Evolutionary conservation across 2,329 filamentous ascomycete species (phyloP).

Genomic region (Rachicladosporium sp.): DNA sequence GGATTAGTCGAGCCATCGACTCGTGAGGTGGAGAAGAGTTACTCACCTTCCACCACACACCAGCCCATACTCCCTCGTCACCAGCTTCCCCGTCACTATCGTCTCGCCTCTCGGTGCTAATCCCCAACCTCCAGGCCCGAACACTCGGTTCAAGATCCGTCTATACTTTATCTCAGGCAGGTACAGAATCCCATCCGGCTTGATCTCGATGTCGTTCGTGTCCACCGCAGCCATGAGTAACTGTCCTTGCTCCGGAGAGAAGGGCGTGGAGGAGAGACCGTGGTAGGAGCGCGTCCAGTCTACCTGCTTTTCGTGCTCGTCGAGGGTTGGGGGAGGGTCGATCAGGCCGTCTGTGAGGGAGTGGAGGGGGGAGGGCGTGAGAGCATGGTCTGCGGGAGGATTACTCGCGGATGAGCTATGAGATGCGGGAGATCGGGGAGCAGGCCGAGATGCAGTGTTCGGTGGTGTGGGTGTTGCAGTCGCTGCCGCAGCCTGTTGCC

Average conservation of each 20-base stretch:
- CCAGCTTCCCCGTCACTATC: conserved; percentile 65
- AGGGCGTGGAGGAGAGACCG: conserved; percentile 59
- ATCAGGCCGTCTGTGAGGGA: conserved; percentile 40
- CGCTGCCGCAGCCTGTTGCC: neutral
- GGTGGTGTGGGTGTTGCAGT: neutral
- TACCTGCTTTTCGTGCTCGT: conserved; percentile 41
- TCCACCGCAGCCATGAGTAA: conserved; percentile 57
- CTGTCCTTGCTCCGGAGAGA: conserved; percentile 55
- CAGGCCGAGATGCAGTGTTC: conserved; percentile 1
- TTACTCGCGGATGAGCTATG: conserved; percentile 1
- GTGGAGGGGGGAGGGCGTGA: conserved; percentile 18
- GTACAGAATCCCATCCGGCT: conserved; percentile 93
- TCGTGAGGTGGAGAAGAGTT: neutral
- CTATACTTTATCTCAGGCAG: conserved; percentile 97
- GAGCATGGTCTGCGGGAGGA: conserved; percentile 8
- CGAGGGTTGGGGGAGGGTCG: conserved; percentile 36
- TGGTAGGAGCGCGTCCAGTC: conserved; percentile 82
- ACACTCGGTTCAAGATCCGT: conserved; percentile 75
- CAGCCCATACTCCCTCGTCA: conserved; percentile 87
- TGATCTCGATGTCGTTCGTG: conserved; percentile 78
- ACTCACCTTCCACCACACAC: conserved; percentile 73
- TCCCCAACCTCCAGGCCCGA: conserved; percentile 93
- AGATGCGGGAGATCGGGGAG: conserved; percentile 4
- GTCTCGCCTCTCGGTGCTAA: conserved; percentile 77
- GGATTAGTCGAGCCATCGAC: neutral